Conservation (phyloP, 768 basidiomycete genomes). For the Boletus tylopilopsis region DNA sequence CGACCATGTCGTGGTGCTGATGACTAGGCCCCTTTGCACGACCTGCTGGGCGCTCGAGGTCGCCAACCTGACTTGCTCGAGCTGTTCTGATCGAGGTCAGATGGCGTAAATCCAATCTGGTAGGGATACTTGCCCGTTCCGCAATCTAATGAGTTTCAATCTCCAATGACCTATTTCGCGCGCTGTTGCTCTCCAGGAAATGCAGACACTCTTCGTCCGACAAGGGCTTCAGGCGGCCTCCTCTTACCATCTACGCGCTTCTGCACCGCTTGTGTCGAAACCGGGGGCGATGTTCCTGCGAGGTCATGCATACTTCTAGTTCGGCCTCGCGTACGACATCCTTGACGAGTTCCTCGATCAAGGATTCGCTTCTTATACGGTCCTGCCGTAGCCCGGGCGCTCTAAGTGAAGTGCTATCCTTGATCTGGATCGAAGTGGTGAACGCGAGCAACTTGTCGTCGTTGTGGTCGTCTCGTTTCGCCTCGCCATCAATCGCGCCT, state of each 20-base stretch:
- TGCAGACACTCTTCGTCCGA: constrained; percentile 39
- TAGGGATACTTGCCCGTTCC: constrained; percentile 31
- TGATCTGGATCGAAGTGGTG: constrained; percentile 40
- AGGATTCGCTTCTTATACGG: constrained; percentile 36
- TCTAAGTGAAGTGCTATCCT: constrained; percentile 44
- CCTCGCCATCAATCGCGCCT: neutral
- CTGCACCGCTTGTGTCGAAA: neutral
- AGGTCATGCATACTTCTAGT: constrained; percentile 38
- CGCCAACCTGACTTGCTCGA: constrained; percentile 19
- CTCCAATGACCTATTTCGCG: constrained; percentile 43
- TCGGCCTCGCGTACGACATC: constrained; percentile 56
- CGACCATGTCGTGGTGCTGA: neutral
- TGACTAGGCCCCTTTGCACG: neutral
- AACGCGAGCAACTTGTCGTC: constrained; percentile 38
- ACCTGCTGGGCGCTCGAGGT: no score
- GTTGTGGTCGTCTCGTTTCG: constrained; percentile 1
- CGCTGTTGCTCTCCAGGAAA: constrained; percentile 36
- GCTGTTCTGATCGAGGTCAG: constrained; percentile 11
- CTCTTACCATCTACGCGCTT: neutral
- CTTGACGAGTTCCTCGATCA: constrained; percentile 47
- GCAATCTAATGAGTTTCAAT: constrained; percentile 39
- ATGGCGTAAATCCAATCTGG: neutral
- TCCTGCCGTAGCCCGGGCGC: constrained; percentile 38
- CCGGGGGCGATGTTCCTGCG: neutral
- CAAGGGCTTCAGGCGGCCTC: constrained; percentile 20